Evolutionary conservation across 2,329 filamentous ascomycete species (phyloP).

Genomic region (Fusarium oligoseptatum): DNA sequence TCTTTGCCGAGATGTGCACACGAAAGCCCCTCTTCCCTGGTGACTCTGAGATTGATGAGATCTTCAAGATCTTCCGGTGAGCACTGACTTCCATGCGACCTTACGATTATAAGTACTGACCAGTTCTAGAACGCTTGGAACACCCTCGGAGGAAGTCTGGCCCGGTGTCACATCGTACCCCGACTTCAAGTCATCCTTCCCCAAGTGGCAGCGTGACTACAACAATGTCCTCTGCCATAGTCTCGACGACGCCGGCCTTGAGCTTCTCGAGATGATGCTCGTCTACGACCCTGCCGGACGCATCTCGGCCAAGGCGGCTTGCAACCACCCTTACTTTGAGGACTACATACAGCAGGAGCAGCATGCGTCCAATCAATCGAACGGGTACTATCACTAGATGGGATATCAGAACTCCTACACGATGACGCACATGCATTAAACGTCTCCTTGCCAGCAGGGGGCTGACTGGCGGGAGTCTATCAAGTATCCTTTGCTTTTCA

Average conservation of each 20-base stretch:
- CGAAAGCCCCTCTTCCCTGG: constrained; percentile 93
- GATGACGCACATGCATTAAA: constrained; percentile 40
- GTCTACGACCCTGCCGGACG: constrained; percentile 89
- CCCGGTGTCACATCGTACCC: constrained; percentile 95
- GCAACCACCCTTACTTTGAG: constrained; percentile 85
- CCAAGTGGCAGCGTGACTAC: constrained; percentile 86
- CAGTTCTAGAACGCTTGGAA: constrained; percentile 76
- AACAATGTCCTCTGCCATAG: constrained; percentile 75
- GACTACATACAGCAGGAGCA: constrained; percentile 52
- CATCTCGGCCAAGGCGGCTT: constrained; percentile 90
- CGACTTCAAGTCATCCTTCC: constrained; percentile 92
- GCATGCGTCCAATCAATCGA: constrained; percentile 45
- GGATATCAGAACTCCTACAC: constrained; percentile 41
- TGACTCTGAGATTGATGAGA: constrained; percentile 75
- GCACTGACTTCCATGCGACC: constrained; percentile 35
- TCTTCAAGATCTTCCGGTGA: constrained; percentile 77
- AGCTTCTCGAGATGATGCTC: constrained; percentile 78
- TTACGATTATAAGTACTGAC: constrained; percentile 15
- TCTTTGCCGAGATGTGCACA: constrained; percentile 97
- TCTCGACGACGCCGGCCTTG: constrained; percentile 78
- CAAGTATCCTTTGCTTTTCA: constrained; percentile 26
- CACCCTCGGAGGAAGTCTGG: constrained; percentile 85
- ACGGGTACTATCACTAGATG: constrained; percentile 56
- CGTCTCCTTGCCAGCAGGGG: not conserved
- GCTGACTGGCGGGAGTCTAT: constrained; percentile 1